A percentile compares a stretch with the other conserved stretches of the same genome.
Conservation (phyloP, 441 rosid genomes). For the Aquilaria agallochum region DNA sequence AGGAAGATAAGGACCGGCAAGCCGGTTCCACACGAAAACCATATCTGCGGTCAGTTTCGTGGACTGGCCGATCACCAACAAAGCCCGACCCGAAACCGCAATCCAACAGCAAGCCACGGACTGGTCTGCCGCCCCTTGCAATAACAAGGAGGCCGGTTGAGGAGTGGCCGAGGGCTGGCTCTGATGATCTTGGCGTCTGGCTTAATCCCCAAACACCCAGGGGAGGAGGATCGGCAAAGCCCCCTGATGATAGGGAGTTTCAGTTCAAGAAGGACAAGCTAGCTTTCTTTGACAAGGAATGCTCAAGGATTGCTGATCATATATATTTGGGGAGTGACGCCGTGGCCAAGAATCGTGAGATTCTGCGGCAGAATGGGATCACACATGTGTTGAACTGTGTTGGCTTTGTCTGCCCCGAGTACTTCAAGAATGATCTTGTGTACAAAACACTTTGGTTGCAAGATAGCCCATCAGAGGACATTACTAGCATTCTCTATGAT, state of each 20-base stretch:
- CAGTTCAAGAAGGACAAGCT: constrained; percentile 65
- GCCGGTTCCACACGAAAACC: constrained; percentile 35
- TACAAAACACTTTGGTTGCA: constrained; percentile 79
- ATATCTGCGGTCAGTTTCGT: constrained; percentile 60
- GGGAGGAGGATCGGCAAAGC: constrained; percentile 21
- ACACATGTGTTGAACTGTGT: constrained; percentile 78
- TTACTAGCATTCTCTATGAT: constrained; percentile 70
- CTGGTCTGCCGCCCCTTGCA: constrained; percentile 62
- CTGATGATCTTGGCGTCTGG: constrained; percentile 86
- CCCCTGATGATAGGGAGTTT: constrained; percentile 44
- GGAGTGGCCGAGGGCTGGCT: constrained; percentile 78
- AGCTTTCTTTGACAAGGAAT: constrained; percentile 74
- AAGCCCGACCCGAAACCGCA: constrained; percentile 41
- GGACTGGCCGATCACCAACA: constrained; percentile 59
- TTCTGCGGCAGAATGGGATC: constrained; percentile 59
- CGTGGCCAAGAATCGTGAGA: constrained; percentile 62
- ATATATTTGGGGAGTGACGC: constrained; percentile 70
- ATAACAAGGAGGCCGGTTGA: constrained; percentile 46
- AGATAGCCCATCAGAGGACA: constrained; percentile 74
- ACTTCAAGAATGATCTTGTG: constrained; percentile 73
- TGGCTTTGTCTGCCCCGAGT: constrained; percentile 78
- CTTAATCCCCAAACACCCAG: constrained; percentile 72
- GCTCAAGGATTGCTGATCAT: constrained; percentile 69
- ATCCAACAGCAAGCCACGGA: constrained; percentile 36
- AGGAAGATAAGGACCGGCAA: constrained; percentile 35